Base-by-base conservation (phyloP, 2,329 filamentous ascomycete species). In the Bipolaris sorokiniana region DNA sequence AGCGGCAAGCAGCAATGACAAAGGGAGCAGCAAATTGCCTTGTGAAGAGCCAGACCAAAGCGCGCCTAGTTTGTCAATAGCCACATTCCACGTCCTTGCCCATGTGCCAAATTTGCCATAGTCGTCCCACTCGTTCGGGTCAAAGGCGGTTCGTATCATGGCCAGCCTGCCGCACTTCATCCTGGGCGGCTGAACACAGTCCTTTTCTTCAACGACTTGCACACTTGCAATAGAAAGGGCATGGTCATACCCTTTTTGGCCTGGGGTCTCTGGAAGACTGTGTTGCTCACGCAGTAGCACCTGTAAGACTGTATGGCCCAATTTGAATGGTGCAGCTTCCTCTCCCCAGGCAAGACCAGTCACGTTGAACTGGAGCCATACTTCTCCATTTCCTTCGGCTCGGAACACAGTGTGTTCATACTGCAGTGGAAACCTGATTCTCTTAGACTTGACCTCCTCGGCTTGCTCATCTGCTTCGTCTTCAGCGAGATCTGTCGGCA, bases 311-410 rank as follows among this genome's bases (percentile, higher is more conserved):
- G 65, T 70, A 46, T 68, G 70, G 13, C 58, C 61, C 33, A 72
- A 49, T 7, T 50, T 48, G 11, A 59, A 28, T 7, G 51, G 53
- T 9, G 55, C 56, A 5, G 46, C 44, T 4, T 13, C 38, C 36
- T 54, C 36, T 0, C 50, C 55, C 23, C 48, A 54, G 3, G 53
- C 48, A 15, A 69, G 51, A 5, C 61, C 62, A 7, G 59, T 68
- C n/a, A 72, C 48, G n/a, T 74, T 67, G 46, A 74, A 67, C 38
- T 74, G 71, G 7, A 74, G 11, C 59, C 62, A 68, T 20, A 62
- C 44, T 37, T 61, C 51, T n/a, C 54, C 57, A 6, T 34, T 23
- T 9, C 41, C 40, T 2, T 66, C 28, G 3, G 64, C 65, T 9
- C 58, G 63, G 11, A 71, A 56, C 3, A 68, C 34, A 1, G 63